Evolutionary conservation across 371 early-diverging fungal species (phyloP).

Genomic region (Actinomucor elegans): DNA sequence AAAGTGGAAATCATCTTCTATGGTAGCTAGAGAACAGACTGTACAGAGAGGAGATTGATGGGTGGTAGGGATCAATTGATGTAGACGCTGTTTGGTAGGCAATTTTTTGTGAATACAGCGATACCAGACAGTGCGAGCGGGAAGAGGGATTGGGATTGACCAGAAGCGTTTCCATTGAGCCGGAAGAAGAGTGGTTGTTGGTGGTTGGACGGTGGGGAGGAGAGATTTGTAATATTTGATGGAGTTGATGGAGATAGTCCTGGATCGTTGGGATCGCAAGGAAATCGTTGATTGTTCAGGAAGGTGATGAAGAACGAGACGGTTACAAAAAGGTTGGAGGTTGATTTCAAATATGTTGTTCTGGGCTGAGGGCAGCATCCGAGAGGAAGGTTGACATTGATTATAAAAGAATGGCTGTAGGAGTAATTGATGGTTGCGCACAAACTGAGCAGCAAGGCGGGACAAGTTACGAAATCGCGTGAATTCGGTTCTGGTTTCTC

Average conservation of each 20-base stretch:
- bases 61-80: neutral
- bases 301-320: neutral
- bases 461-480: no score
- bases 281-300: neutral
- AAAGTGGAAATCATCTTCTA: no score
- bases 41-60: neutral
- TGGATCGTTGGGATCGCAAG: no score
- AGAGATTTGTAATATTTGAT: neutral
- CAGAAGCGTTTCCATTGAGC: neutral
- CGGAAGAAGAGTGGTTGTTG: neutral
- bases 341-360: no score
- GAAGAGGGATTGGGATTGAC: neutral
- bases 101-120: neutral
- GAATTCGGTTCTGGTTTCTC: no score
- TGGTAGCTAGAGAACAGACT: no score
- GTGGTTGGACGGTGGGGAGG: neutral
- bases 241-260: no score
- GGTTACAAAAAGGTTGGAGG: neutral
- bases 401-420: neutral
- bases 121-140: neutral
- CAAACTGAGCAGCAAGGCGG: neutral
- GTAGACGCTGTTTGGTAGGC: neutral
- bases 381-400: no score
- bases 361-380: no score
- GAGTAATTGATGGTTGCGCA: neutral